Conservation (phyloP, 2,329 filamentous ascomycete genomes). For the Colletotrichum tabaci region DNA sequence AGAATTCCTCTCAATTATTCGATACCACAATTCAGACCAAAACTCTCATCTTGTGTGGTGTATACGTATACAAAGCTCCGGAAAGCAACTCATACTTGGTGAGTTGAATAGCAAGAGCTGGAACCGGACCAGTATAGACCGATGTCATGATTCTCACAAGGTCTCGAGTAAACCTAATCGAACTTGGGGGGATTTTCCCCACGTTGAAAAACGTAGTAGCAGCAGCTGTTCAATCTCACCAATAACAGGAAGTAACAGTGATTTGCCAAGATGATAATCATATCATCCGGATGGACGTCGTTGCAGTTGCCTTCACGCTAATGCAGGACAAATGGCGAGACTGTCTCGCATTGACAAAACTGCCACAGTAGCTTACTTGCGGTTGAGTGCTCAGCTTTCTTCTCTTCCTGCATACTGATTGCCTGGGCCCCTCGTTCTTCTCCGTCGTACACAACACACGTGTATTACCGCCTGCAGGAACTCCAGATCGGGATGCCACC, state of each 20-base stretch:
- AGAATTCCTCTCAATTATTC: not conserved
- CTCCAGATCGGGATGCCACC: not conserved
- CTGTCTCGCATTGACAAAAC: not conserved
- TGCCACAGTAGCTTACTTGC: not conserved
- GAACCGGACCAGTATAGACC: no score
- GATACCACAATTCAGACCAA: constrained; percentile 5
- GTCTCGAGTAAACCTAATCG: no score
- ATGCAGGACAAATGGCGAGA: not conserved
- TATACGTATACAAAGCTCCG: no score
- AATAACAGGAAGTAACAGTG: not conserved
- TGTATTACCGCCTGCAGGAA: not conserved
- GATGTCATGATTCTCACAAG: no score
- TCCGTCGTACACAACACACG: no score
- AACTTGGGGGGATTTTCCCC: no score
- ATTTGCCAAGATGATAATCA: no score
- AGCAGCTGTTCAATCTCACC: no score
- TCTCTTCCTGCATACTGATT: not conserved
- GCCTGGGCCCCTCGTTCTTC: no score
- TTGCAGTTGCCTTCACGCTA: not conserved
- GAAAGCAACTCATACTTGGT: not conserved
- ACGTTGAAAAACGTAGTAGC: no score
- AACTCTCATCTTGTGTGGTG: not conserved
- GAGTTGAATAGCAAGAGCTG: not conserved
- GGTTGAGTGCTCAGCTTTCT: not conserved
- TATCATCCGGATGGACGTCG: not conserved